Evolutionary conservation across 805 yeast species (phyloP), one percentile per base, ranked within the genome.

Genomic region (Metschnikowia koreensis): DNA sequence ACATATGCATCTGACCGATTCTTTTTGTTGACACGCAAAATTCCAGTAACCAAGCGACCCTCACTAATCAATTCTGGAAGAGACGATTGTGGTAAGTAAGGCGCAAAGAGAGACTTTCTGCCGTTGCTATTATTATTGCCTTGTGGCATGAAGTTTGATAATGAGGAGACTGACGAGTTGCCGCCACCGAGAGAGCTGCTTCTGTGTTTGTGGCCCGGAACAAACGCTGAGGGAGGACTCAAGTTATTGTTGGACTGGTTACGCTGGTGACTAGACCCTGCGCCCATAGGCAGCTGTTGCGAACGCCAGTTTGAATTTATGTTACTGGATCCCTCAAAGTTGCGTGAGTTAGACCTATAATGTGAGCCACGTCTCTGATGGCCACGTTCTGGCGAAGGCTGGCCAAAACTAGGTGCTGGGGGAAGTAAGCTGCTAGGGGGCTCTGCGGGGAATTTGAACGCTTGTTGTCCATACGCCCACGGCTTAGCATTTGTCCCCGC

Each of bases 1-100:
- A 94, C 98, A 71, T 96, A 94, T 0, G 99, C 99, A 71, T 94
- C 98, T 1, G 97, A 90, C 62, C 99, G 80, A 68, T 94, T 94
- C 70, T 94, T 94, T 70, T 91, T 92, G 73, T 94, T 94, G 41
- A 94, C 99, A 58, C 99, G 81, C 61, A 94, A 75, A 28, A 86
- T 87, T 61, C 99, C 99, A 3, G 96, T 86, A 7, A 94, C 98
- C 48, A 94, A 76, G 57, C 91, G 82, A 17, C 98, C 98, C 57
- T 93, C 97, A 56, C 83, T 81, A 42, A 94, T 86, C 53, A 94
- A 75, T 27, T 86, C 96, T 1, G 98, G 98, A 44, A 94, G 81
- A 2, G 96, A 84, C 3, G 91, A 86, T 65, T 94, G 99, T 4
- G 98, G 97, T 47, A 94, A 78, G 65, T 94, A 94, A 6, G 99